Percentiles rank a stretch among this genome's conserved stretches.
Conservation (phyloP, 2,329 filamentous ascomycete genomes). For the Massarina eburnea region DNA sequence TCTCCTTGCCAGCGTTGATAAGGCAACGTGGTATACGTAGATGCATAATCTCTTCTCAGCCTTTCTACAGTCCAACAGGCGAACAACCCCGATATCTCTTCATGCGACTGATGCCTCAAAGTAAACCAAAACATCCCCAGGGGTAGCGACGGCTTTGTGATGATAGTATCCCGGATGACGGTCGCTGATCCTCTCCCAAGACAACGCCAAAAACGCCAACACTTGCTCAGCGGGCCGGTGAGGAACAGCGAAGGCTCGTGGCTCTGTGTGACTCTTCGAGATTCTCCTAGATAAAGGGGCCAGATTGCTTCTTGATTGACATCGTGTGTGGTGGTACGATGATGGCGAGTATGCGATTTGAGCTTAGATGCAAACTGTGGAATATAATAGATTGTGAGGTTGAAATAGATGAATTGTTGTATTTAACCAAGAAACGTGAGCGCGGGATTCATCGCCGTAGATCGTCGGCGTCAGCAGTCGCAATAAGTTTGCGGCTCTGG, state of each 20-base stretch:
- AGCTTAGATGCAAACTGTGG: conserved; percentile 5
- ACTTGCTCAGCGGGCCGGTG: conserved; percentile 3
- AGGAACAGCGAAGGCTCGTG: not conserved
- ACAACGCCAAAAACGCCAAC: not conserved
- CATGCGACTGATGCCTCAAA: not conserved
- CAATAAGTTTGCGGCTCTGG: conserved; percentile 10
- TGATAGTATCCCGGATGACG: conserved; percentile 13
- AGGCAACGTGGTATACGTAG: too few relatives aligned
- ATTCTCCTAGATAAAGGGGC: conserved; percentile 10
- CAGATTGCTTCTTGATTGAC: conserved; percentile 11
- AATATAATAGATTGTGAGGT: conserved; percentile 14
- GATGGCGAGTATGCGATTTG: conserved; percentile 14
- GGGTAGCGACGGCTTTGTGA: conserved; percentile 1
- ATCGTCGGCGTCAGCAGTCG: conserved; percentile 6
- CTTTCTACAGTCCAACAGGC: too few relatives aligned
- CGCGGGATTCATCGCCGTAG: conserved; percentile 14
- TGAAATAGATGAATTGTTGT: conserved; percentile 16
- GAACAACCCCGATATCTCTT: too few relatives aligned
- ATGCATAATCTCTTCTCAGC: too few relatives aligned
- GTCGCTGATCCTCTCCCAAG: conserved; percentile 18
- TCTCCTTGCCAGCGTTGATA: conserved; percentile 7
- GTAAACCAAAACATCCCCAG: conserved; percentile 9
- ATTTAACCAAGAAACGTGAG: conserved; percentile 29
- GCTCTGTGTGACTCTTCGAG: conserved; percentile 6
- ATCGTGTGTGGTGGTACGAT: conserved; percentile 8